phyloP scores from a whole-genome alignment of 1,284 basidiomycete species.

The Afroboletus lepidellus region DNA sequence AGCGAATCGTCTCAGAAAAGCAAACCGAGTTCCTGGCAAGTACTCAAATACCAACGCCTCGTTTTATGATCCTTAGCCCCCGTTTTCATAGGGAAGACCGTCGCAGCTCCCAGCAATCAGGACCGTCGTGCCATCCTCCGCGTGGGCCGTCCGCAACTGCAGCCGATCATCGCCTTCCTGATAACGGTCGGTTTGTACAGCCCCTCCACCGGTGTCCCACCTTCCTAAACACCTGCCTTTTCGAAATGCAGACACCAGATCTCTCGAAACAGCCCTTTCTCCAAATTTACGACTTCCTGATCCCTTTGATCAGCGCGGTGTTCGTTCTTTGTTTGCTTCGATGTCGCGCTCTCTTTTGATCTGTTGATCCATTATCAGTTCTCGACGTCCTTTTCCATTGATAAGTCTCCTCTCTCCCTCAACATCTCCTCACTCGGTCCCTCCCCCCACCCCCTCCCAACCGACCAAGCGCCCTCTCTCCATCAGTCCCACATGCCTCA shows the following conservation, averaged over 20 bases:
- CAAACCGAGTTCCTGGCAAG: constrained; percentile 29
- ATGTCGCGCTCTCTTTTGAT: constrained; percentile 37
- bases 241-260: constrained; percentile 32
- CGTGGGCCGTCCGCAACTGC: constrained; percentile 23
- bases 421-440: constrained; percentile 19
- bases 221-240: constrained; percentile 31
- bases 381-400: constrained; percentile 33
- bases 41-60: constrained; percentile 25
- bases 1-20: constrained; percentile 27
- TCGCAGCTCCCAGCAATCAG: constrained; percentile 28
- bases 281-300: constrained; percentile 38
- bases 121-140: constrained; percentile 17
- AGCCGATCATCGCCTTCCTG: constrained; percentile 35
- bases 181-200: constrained; percentile 32
- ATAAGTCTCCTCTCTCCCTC: constrained; percentile 29
- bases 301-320: constrained; percentile 37
- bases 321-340: constrained; percentile 40
- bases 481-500: constrained; percentile 28
- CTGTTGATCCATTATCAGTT: constrained; percentile 39
- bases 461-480: constrained; percentile 5
- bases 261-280: constrained; percentile 33
- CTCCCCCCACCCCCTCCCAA: constrained; percentile 9
- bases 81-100: constrained; percentile 30
- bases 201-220: constrained; percentile 23
- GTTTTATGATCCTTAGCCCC: constrained; percentile 17